Base-by-base conservation (phyloP, 257 asterid genomes). In the Paulownia fortunei region DNA sequence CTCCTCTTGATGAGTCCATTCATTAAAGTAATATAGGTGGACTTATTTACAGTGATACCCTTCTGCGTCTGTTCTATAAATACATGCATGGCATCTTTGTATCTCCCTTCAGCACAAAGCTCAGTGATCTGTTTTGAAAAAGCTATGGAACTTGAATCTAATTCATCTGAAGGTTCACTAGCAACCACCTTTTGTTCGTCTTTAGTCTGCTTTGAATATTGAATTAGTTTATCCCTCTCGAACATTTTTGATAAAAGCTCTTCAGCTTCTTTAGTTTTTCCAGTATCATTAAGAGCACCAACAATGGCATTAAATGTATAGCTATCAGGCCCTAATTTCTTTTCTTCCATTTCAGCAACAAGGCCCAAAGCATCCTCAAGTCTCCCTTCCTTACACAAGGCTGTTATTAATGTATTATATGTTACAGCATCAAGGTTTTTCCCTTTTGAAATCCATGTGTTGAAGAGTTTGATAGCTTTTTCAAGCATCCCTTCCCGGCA, bases 1-100 rank as follows among this genome's bases (percentile, higher is more conserved):
- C 94, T 86, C 84, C 96, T 88, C 88, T 87, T 89, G 77, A 92
- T 81, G 52, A 94, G 93, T 67, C 94, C 98, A 84, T 80, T 90
- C 85, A 94, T 94, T 75, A 94, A 82, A 58, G 93, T 67, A 44
- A 90, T 81, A 80, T 92, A 88, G 12, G 97, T 74, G 7, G 86
- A 85, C 78, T 89, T 92, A 65, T 79, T 79, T 47, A 92, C 79
- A 75, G 88, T 32, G 36, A 84, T 61, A 18, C 97, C 98, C 85
- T 88, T 90, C 79, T 85, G 58, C 70, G 82, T 85, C 83, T 86
- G 81, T 69, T 92, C 93, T 72, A 71, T 24, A 69, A 87, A 87
- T 27, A 88, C 73, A 51, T 54, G 80, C 97, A 92, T 94, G 21
- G 98, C 97, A 72, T 94, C 98, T 85, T 89, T 92, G 84, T 86